Evolutionary conservation across 192 early-diverging fungal species (phyloP).

Genomic region (Coemansia brasiliensis): DNA sequence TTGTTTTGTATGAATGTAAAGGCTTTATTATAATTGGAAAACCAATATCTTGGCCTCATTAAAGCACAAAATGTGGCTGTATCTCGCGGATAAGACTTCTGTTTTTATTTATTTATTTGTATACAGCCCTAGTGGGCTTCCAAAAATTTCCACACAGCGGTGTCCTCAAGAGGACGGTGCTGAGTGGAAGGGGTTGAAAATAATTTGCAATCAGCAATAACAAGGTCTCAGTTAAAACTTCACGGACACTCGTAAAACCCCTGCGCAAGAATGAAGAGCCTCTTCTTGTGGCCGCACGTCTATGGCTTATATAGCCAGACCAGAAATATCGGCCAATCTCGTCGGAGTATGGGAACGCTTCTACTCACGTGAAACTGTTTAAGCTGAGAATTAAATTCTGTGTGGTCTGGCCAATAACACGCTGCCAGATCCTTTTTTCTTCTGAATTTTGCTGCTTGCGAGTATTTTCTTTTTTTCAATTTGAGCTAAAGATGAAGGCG

Average conservation of each 20-base stretch:
- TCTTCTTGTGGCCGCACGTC: not conserved
- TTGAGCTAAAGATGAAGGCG: conserved; percentile 23
- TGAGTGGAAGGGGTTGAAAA: conserved; percentile 30
- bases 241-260: conserved; percentile 47
- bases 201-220: conserved; percentile 53
- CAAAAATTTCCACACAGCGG: conserved; percentile 53
- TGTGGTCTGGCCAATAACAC: conserved; percentile 14
- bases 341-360: not conserved
- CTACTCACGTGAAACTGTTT: not conserved
- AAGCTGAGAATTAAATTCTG: not conserved
- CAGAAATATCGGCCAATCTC: not conserved
- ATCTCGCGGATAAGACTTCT: not conserved
- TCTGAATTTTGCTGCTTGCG: not conserved
- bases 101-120: conserved; percentile 11
- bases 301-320: not conserved
- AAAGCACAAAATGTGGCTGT: too few species aligned
- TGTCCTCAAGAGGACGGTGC: conserved; percentile 14
- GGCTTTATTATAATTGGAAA: too few species aligned
- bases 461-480: not conserved
- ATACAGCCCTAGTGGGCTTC: conserved; percentile 26
- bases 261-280: conserved; percentile 44
- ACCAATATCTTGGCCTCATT: too few species aligned
- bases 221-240: conserved; percentile 52
- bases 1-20: too few species aligned
- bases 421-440: conserved; percentile 13